A percentile compares a stretch with the other conserved stretches of the same genome.
Evolutionary conservation across 768 basidiomycete genomes (phyloP).

Genomic region (Panellus pusillus): DNA sequence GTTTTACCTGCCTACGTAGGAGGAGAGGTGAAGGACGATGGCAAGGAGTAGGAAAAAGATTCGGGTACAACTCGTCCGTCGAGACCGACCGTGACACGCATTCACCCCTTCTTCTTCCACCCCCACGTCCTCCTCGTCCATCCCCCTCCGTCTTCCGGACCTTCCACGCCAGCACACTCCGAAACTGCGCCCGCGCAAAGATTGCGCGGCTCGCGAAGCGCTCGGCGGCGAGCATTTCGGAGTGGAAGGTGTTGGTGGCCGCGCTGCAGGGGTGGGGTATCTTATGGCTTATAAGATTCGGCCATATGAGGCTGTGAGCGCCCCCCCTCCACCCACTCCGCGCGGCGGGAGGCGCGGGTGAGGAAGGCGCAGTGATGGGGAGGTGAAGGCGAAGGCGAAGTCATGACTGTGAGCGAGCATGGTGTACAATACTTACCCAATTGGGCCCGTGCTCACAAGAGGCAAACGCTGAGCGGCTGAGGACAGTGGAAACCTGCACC

Average conservation of each 20-base stretch:
- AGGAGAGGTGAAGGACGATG: conserved; percentile 20
- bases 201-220: conserved; percentile 42
- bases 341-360: conserved; percentile 30
- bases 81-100: too few relatives aligned
- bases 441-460: too few relatives aligned
- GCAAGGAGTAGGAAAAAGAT: conserved; percentile 20
- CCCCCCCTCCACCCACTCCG: too few relatives aligned
- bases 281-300: conserved; percentile 62
- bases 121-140: neutral
- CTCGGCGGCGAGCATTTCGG: conserved; percentile 48
- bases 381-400: too few relatives aligned
- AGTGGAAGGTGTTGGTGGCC: conserved; percentile 38
- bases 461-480: too few relatives aligned
- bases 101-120: too few relatives aligned
- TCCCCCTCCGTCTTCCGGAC: conserved; percentile 21
- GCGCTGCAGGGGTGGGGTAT: conserved; percentile 41
- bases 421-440: too few relatives aligned
- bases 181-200: conserved; percentile 32
- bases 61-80: conserved; percentile 20
- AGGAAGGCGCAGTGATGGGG: neutral
- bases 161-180: conserved; percentile 32
- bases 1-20: conserved; percentile 50
- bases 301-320: conserved; percentile 48
- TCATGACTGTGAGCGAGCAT: too few relatives aligned
- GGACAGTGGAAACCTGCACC: too few relatives aligned